These are phyloP conservation scores for Sporothrix brasiliensis DNA, from an alignment of 2,329 filamentous ascomycete genomes.

Conservation along the genomic window DNA sequence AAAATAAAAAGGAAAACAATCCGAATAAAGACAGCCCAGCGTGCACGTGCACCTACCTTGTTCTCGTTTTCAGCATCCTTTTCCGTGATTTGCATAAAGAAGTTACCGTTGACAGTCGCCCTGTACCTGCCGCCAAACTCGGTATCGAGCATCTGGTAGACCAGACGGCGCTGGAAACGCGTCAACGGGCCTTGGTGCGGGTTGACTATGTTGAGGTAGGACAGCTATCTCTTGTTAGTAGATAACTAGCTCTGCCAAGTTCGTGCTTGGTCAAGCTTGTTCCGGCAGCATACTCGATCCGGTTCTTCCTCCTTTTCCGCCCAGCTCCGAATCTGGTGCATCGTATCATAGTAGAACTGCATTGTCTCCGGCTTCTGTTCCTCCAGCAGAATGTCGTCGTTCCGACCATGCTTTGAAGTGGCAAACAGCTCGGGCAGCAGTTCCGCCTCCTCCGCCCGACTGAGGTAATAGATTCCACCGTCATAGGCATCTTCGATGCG, in stretches of 20 bases:
- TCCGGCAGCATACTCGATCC: neutral
- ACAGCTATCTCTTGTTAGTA: neutral
- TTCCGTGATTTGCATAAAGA: conserved; percentile 36
- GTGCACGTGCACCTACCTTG: neutral
- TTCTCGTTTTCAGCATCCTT: conserved; percentile 25
- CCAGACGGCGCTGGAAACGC: conserved; percentile 39
- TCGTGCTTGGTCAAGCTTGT: too few species aligned
- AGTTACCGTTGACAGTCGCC: conserved; percentile 27
- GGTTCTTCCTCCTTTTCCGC: conserved; percentile 13
- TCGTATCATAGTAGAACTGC: conserved; percentile 33
- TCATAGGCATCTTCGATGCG: conserved; percentile 38
- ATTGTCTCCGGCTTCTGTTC: conserved; percentile 27
- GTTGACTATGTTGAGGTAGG: conserved; percentile 36
- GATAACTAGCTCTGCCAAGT: neutral
- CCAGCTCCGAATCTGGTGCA: conserved; percentile 31
- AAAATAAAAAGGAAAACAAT: neutral
- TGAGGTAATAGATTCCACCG: conserved; percentile 43
- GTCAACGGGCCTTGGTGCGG: conserved; percentile 38
- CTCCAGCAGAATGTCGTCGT: conserved; percentile 14
- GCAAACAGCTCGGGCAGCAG: conserved; percentile 17
- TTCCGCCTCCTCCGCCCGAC: conserved; percentile 36
- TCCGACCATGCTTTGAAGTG: neutral
- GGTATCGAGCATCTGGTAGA: conserved; percentile 38
- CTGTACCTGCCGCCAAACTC: conserved; percentile 37
- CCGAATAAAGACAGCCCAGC: neutral